Evolutionary conservation across 1,284 basidiomycete genomes (phyloP).

Genomic region (Afroboletus lepidellus): DNA sequence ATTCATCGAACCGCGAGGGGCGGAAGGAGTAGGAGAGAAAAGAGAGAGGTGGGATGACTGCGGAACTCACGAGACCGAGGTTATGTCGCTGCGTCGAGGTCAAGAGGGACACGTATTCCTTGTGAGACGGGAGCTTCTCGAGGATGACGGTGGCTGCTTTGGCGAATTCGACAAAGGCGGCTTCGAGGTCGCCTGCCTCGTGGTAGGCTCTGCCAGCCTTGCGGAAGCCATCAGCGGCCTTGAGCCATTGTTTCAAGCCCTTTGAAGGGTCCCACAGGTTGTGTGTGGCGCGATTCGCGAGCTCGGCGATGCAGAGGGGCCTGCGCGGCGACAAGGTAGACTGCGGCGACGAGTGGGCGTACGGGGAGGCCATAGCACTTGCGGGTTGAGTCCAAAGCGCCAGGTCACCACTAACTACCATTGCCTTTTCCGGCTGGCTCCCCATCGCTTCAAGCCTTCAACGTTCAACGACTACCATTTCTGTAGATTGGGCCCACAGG

Average conservation of each 20-base stretch:
- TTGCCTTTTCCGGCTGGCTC: constrained; percentile 26
- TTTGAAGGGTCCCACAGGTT: constrained; percentile 36
- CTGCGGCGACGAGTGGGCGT: constrained; percentile 25
- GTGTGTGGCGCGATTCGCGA: constrained; percentile 34
- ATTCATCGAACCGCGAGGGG: constrained; percentile 7
- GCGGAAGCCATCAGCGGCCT: constrained; percentile 37
- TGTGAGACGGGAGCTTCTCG: constrained; percentile 41
- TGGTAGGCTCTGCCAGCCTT: constrained; percentile 29
- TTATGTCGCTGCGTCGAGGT: constrained; percentile 38
- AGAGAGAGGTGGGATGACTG: constrained; percentile 5
- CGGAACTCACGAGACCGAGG: constrained; percentile 39
- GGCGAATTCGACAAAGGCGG: constrained; percentile 40
- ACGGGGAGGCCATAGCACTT: constrained; percentile 29
- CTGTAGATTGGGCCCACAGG: constrained; percentile 20
- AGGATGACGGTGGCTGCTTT: constrained; percentile 44
- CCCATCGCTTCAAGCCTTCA: too few species aligned
- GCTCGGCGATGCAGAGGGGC: constrained; percentile 36
- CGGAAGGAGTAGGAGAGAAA: neutral
- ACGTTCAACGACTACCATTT: too few species aligned
- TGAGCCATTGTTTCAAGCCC: constrained; percentile 38
- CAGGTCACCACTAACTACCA: constrained; percentile 10
- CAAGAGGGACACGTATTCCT: constrained; percentile 36
- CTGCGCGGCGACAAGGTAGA: constrained; percentile 24
- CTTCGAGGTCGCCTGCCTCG: constrained; percentile 32
- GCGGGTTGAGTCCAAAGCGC: constrained; percentile 9